Percentiles rank a stretch among this genome's conserved stretches.
Evolutionary conservation across 2,329 filamentous ascomycete species (phyloP).

Genomic region (Hypoxylon sp.): DNA sequence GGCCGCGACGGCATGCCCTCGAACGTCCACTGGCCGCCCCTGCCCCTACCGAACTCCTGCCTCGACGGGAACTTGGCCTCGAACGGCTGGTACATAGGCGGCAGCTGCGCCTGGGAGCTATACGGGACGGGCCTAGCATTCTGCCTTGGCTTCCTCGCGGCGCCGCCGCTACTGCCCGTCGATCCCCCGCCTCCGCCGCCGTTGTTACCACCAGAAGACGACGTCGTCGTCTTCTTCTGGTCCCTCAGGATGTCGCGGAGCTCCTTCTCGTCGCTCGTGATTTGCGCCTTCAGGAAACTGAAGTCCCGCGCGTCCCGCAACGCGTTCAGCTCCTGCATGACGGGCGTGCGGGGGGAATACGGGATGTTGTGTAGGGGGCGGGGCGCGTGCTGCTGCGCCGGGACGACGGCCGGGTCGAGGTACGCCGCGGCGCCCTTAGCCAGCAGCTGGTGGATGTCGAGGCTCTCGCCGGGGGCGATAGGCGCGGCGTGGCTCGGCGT

Average conservation of each 20-base stretch:
- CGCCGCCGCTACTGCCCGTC: constrained; percentile 14
- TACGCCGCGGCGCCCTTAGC: constrained; percentile 75
- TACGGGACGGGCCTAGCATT: constrained; percentile 52
- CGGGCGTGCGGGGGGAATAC: constrained; percentile 78
- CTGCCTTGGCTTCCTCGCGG: constrained; percentile 37
- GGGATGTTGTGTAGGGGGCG: constrained; percentile 69
- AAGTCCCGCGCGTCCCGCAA: constrained; percentile 59
- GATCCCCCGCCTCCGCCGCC: constrained; percentile 34
- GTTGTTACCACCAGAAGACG: no score
- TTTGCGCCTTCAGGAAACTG: constrained; percentile 85
- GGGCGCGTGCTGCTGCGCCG: constrained; percentile 63
- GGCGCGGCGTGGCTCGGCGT: constrained; percentile 85
- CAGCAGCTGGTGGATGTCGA: constrained; percentile 85
- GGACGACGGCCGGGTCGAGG: constrained; percentile 74
- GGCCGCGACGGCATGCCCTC: constrained; percentile 41
- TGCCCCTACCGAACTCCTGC: constrained; percentile 18
- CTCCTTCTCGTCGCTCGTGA: constrained; percentile 78
- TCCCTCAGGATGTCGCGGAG: constrained; percentile 78
- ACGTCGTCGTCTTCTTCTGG: constrained; percentile 54
- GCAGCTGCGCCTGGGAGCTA: constrained; percentile 53
- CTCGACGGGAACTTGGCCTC: constrained; percentile 53
- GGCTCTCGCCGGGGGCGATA: constrained; percentile 85
- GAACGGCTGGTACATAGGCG: constrained; percentile 54
- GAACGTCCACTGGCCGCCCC: constrained; percentile 41
- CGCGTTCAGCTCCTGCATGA: constrained; percentile 79